These are phyloP conservation scores for Suillus discolor DNA, from an alignment of 768 basidiomycete genomes.

Conservation along the genomic window DNA sequence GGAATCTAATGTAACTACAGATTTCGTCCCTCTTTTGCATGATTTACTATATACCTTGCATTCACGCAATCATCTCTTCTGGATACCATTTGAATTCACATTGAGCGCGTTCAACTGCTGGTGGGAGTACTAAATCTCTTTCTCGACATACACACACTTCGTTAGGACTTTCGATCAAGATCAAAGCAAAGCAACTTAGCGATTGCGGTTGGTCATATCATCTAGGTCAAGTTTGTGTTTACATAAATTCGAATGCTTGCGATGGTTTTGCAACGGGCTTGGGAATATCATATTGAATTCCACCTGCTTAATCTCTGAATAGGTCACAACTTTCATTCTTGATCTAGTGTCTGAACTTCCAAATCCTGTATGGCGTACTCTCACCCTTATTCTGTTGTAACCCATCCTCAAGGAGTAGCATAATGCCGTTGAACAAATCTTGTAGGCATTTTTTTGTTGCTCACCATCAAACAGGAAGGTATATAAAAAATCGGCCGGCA, in stretches of 20 bases:
- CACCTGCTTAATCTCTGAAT: neutral
- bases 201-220: neutral
- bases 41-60: constrained; percentile 12
- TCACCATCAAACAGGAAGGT: constrained; percentile 70
- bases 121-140: neutral
- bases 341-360: constrained; percentile 14
- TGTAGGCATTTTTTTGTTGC: constrained; percentile 54
- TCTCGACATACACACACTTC: neutral
- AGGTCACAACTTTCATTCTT: neutral
- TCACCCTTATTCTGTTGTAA: constrained; percentile 28
- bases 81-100: neutral
- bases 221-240: neutral
- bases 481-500: constrained; percentile 49
- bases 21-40: neutral
- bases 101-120: neutral
- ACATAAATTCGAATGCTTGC: neutral
- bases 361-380: constrained; percentile 21
- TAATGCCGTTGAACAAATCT: constrained; percentile 76
- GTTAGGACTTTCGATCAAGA: neutral
- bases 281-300: neutral
- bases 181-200: neutral
- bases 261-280: neutral
- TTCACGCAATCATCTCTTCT: neutral
- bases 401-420: constrained; percentile 40
- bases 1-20: constrained; percentile 30